Conservation (phyloP, 169 alveolate species). For the Amoebophrya sp. region DNA sequence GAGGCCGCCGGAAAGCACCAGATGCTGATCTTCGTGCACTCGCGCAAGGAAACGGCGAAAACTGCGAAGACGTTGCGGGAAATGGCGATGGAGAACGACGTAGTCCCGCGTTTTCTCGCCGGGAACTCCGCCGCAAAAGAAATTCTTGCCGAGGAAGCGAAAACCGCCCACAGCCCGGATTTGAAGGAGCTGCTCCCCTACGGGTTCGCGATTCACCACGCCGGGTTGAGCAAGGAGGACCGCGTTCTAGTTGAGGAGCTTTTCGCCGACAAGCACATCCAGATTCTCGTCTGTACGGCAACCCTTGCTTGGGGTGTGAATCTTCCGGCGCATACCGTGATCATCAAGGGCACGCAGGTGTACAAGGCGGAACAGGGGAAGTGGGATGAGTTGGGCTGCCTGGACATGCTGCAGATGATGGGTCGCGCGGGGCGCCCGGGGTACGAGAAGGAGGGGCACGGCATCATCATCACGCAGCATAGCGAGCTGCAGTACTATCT, state of each 20-base stretch:
- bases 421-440: slow-evolving; percentile 99
- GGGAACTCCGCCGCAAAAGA: slow-evolving; percentile 78
- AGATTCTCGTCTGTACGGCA: slow-evolving; percentile 92
- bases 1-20: slow-evolving; percentile 72
- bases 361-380: slow-evolving; percentile 93
- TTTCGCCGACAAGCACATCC: slow-evolving; percentile 87
- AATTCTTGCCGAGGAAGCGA: slow-evolving; percentile 70
- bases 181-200: slow-evolving; percentile 88
- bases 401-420: slow-evolving; percentile 97
- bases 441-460: slow-evolving; percentile 97
- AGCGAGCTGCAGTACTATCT: slow-evolving; percentile 87
- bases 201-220: slow-evolving; percentile 99
- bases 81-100: slow-evolving; percentile 71
- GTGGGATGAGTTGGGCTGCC: slow-evolving; percentile 93
- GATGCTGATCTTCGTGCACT: slow-evolving; percentile 93
- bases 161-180: slow-evolving; percentile 62
- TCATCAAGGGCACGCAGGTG: slow-evolving; percentile 97
- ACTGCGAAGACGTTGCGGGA: slow-evolving; percentile 83
- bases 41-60: slow-evolving; percentile 96
- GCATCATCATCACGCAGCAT: slow-evolving; percentile 91
- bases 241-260: slow-evolving; percentile 92
- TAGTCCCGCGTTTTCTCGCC: slow-evolving; percentile 57
- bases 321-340: slow-evolving; percentile 97
- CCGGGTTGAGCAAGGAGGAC: slow-evolving; percentile 96
- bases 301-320: slow-evolving; percentile 99